phyloP scores from a whole-genome alignment of 2,329 filamentous ascomycete species.

The Aspergillus pseudonomiae region DNA sequence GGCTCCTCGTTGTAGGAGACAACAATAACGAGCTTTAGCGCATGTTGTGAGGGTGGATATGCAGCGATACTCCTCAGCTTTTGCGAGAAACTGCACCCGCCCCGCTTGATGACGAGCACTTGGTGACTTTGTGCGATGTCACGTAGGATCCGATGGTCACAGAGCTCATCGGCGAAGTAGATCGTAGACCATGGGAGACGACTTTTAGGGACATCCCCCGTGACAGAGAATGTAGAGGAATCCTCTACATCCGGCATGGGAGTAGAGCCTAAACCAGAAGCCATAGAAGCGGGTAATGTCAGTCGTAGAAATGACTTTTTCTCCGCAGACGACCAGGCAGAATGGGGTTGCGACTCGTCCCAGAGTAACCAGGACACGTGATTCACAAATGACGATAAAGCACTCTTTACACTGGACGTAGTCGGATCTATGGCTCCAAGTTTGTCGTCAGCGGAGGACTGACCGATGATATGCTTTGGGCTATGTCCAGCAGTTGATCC shows the following conservation, averaged over 20 bases:
- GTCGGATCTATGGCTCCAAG: constrained; percentile 29
- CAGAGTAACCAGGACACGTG: constrained; percentile 56
- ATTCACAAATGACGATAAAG: constrained; percentile 51
- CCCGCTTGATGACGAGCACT: constrained; percentile 78
- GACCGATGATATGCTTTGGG: constrained; percentile 23
- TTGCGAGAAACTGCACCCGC: constrained; percentile 79
- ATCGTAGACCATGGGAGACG: constrained; percentile 70
- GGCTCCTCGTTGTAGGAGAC: constrained; percentile 63
- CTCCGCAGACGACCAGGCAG: constrained; percentile 33
- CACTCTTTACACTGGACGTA: constrained; percentile 41
- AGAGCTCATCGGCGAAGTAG: constrained; percentile 73
- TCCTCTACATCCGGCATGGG: constrained; percentile 69
- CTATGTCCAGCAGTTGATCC: constrained; percentile 27
- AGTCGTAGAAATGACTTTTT: constrained; percentile 40
- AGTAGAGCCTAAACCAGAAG: constrained; percentile 61
- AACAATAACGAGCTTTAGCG: constrained; percentile 80
- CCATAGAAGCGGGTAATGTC: constrained; percentile 51
- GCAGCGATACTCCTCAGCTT: constrained; percentile 86
- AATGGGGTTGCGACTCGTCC: constrained; percentile 40
- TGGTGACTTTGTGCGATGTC: constrained; percentile 63
- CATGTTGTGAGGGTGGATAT: constrained; percentile 62
- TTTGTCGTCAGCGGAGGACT: constrained; percentile 30
- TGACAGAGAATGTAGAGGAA: constrained; percentile 40
- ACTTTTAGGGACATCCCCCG: constrained; percentile 44
- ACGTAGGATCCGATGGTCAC: constrained; percentile 56